Evolutionary conservation across 345 rosid species (phyloP), one percentile per base, ranked within the genome.

Genomic region (Corchorus olitorius): DNA sequence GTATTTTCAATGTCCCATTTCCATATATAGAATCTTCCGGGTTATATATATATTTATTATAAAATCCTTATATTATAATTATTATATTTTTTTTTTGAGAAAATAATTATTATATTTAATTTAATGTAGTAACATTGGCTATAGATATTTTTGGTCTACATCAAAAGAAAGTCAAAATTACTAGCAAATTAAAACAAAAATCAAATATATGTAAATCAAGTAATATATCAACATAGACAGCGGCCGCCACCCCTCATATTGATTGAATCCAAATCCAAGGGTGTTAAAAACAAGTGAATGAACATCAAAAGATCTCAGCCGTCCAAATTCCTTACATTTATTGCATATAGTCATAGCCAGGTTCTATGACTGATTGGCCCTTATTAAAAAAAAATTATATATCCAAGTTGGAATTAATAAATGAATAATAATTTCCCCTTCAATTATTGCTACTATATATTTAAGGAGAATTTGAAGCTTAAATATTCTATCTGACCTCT

Each of bases 191-290:
- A 45, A 48, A 48, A 68, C 11, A 50, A 65, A 33, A 49, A 10
- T 4, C 43, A 39, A 39, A 37, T 2, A 70, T 27, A 27, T 27
- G 4, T 10, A 53, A n/a, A n/a, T 67, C 4, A 8, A 52, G 17
- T 39, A 39, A 39, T 17, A 8, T 53, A 53, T 52, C 74, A 70
- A 70, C 48, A 53, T 70, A 34, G 48, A 70, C 74, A 70, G 74
- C 61, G 10, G 74, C 74, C 74, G 45, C 61, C 74, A 27, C 12
- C 72, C n/a, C 0, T 11, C 27, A 2, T 17, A 8, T 52, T 70
- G 46, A 33, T 53, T 37, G 43, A 70, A 70, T 52, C 48, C 34
- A 70, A 70, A 27, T 70, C 74, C 27, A 52, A 70, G 33, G 59
- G 59, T 16, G 11, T 16, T 6, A 68, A 49, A 68, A 6, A 27